Percentiles rank a stretch among this genome's conserved stretches.
These are phyloP conservation scores for Metarhizium anisopliae DNA, from an alignment of 2,329 filamentous ascomycete species.

Conservation along the genomic window DNA sequence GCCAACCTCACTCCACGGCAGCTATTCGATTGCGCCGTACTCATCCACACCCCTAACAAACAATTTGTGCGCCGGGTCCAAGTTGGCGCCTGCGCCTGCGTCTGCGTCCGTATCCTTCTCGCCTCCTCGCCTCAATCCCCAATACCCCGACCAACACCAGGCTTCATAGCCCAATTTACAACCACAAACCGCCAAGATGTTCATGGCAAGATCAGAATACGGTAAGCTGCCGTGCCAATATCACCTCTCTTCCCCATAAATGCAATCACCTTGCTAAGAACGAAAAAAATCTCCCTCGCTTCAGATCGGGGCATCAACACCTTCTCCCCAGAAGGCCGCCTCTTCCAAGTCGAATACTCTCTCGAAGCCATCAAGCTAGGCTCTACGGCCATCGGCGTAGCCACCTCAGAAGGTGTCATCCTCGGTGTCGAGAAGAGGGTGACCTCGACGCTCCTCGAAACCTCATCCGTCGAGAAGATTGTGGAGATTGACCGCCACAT, in stretches of 20 bases:
- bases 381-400: slow-evolving; percentile 94
- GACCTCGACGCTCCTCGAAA: slow-evolving; percentile 93
- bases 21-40: not conserved
- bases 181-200: slow-evolving; percentile 61
- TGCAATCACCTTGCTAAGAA: slow-evolving; percentile 11
- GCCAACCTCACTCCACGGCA: slow-evolving; percentile 5
- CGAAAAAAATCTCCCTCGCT: not conserved
- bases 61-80: not conserved
- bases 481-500: slow-evolving; percentile 99
- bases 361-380: slow-evolving; percentile 99
- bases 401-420: slow-evolving; percentile 89
- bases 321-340: slow-evolving; percentile 98
- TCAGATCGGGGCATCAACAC: slow-evolving; percentile 98
- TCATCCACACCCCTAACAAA: not conserved
- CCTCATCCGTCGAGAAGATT: slow-evolving; percentile 97
- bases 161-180: not conserved
- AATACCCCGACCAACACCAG: not conserved
- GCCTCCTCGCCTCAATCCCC: not conserved
- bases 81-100: not conserved
- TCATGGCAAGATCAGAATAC: slow-evolving; percentile 99
- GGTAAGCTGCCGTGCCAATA: slow-evolving; percentile 50
- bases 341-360: slow-evolving; percentile 99
- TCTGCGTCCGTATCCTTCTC: not conserved
- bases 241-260: slow-evolving; percentile 13
- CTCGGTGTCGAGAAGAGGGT: slow-evolving; percentile 98